These are phyloP conservation scores for Alnus glutinosa DNA, from an alignment of 306 rosid species.

Conservation along the genomic window DNA sequence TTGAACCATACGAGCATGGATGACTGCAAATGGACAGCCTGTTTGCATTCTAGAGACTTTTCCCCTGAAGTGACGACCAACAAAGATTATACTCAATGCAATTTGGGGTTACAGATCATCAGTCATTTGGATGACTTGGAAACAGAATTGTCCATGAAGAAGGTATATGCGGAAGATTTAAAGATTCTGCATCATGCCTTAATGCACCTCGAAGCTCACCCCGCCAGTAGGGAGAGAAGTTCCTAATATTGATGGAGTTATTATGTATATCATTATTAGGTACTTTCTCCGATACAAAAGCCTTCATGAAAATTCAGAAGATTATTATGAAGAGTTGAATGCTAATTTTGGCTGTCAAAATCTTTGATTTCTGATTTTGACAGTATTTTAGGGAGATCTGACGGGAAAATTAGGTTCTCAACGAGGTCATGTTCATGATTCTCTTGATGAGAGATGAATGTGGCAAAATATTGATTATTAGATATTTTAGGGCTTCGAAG, in stretches of 20 bases:
- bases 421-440: neutral
- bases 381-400: neutral
- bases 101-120: neutral
- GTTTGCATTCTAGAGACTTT: neutral
- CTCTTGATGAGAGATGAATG: no score
- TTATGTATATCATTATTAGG: neutral
- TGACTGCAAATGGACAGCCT: slow-evolving; percentile 20
- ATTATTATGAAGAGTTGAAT: neutral
- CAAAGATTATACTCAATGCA: neutral
- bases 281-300: neutral
- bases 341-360: neutral
- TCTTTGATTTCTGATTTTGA: neutral
- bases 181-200: slow-evolving; percentile 24
- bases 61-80: slow-evolving; percentile 8
- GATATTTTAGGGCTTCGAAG: no score
- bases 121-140: slow-evolving; percentile 14
- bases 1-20: slow-evolving; percentile 23
- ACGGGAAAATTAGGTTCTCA: no score
- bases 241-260: neutral
- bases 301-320: neutral
- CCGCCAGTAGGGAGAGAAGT: neutral
- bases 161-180: slow-evolving; percentile 14
- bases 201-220: slow-evolving; percentile 25
- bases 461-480: no score
- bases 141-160: slow-evolving; percentile 10